phyloP scores from a whole-genome alignment of 208 protist species.

The Leishmania amazonensis region DNA sequence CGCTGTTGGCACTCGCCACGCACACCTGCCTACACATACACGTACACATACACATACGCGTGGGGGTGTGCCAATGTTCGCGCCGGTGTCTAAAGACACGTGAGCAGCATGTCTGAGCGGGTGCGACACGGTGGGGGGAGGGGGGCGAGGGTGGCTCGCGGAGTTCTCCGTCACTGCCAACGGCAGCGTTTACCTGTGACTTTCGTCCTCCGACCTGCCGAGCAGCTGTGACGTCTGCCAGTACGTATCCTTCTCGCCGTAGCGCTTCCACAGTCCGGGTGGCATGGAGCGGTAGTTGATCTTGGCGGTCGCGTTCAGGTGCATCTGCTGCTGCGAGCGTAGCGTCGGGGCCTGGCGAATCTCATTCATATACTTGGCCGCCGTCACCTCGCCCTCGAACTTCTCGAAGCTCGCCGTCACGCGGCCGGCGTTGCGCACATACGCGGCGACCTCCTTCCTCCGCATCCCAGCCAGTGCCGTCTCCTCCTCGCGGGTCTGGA shows the following conservation, averaged over 20 bases:
- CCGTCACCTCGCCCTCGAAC: slow-evolving; percentile 84
- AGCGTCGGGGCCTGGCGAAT: slow-evolving; percentile 69
- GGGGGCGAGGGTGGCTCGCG: not conserved
- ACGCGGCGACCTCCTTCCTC: slow-evolving; percentile 70
- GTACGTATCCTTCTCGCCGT: slow-evolving; percentile 73
- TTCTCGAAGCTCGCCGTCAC: slow-evolving; percentile 84
- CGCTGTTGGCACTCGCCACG: not conserved
- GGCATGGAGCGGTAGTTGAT: slow-evolving; percentile 92
- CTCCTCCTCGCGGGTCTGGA: slow-evolving; percentile 41
- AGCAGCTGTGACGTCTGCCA: slow-evolving; percentile 74
- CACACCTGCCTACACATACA: not conserved
- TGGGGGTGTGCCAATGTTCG: not conserved
- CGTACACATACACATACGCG: not conserved
- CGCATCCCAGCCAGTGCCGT: slow-evolving; percentile 66
- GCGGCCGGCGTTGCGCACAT: slow-evolving; percentile 61
- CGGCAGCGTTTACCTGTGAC: slow-evolving; percentile 21
- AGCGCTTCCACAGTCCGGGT: slow-evolving; percentile 85
- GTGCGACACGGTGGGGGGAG: not conserved
- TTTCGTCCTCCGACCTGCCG: slow-evolving; percentile 54
- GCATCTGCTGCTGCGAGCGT: slow-evolving; percentile 89
- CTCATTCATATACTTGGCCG: slow-evolving; percentile 87
- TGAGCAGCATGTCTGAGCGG: not conserved
- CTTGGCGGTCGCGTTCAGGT: slow-evolving; percentile 86
- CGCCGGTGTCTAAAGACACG: not conserved
- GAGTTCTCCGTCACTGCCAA: not conserved